Conservation (phyloP, 1,284 basidiomycete species). For the Phylloboletellus chloephorus region DNA sequence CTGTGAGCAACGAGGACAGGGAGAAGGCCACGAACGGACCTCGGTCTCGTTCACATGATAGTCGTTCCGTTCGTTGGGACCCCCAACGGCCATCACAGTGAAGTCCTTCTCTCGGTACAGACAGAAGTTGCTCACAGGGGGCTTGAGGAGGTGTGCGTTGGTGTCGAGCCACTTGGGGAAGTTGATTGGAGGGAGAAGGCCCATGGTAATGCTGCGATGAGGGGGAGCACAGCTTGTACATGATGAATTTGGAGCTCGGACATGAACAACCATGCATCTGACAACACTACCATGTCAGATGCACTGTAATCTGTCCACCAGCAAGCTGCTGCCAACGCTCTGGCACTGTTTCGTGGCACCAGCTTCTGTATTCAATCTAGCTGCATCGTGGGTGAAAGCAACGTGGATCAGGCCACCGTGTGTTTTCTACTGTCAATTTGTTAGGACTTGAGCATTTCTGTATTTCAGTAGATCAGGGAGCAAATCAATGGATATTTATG, state of each 20-base stretch:
- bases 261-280: too few species aligned
- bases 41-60: constrained; percentile 94
- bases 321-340: constrained; percentile 41
- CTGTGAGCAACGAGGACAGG: background rate
- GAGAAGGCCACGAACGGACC: constrained; percentile 34
- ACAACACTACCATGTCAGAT: background rate
- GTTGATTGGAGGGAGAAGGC: constrained; percentile 70
- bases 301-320: constrained; percentile 18
- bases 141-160: constrained; percentile 74
- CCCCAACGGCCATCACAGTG: constrained; percentile 88
- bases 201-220: constrained; percentile 38
- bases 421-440: too few species aligned
- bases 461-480: too few species aligned
- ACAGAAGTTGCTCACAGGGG: constrained; percentile 90
- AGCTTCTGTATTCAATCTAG: too few species aligned
- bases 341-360: background rate
- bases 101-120: constrained; percentile 82
- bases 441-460: too few species aligned
- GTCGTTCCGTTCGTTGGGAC: constrained; percentile 88
- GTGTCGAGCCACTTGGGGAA: constrained; percentile 81
- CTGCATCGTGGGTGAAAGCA: too few species aligned
- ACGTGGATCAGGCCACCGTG: background rate
- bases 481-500: background rate
- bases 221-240: background rate
- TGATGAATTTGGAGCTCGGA: background rate